Evolutionary conservation across 2,329 filamentous ascomycete genomes (phyloP).

Genomic region (Claviceps purpurea): DNA sequence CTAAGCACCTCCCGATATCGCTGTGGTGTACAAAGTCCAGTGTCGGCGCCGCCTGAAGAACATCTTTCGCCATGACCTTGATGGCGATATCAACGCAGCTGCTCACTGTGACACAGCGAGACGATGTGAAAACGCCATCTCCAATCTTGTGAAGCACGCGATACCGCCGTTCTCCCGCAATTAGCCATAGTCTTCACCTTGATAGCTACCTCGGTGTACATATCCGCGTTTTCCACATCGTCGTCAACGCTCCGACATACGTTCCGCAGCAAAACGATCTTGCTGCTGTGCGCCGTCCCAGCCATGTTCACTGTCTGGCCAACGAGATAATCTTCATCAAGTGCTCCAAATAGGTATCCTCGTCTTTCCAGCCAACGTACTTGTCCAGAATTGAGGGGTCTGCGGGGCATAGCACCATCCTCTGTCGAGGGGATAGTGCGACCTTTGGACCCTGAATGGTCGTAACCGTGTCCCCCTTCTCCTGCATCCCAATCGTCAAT

Average conservation of each 20-base stretch:
- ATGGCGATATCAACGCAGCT: constrained; percentile 17
- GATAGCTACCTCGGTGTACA: constrained; percentile 25
- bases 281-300: constrained; percentile 1
- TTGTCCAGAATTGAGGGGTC: too few species aligned
- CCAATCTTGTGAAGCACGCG: constrained; percentile 30
- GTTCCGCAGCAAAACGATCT: constrained; percentile 2
- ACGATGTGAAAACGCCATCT: constrained; percentile 29
- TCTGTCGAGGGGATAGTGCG: too few species aligned
- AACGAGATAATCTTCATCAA: too few species aligned
- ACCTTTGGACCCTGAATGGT: too few species aligned
- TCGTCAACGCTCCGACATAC: constrained; percentile 2
- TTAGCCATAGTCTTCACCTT: constrained; percentile 23
- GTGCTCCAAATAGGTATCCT: too few species aligned
- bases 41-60: constrained; percentile 10
- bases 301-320: too few species aligned
- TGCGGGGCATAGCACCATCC: too few species aligned
- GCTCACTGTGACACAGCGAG: constrained; percentile 25
- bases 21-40: constrained; percentile 14
- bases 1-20: constrained; percentile 18
- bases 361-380: too few species aligned
- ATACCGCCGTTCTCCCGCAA: constrained; percentile 20
- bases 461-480: too few species aligned
- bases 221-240: constrained; percentile 9
- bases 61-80: constrained; percentile 18
- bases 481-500: too few species aligned